Conservation (phyloP, 495 filamentous ascomycete species). For the Tetracladium setigerum region DNA sequence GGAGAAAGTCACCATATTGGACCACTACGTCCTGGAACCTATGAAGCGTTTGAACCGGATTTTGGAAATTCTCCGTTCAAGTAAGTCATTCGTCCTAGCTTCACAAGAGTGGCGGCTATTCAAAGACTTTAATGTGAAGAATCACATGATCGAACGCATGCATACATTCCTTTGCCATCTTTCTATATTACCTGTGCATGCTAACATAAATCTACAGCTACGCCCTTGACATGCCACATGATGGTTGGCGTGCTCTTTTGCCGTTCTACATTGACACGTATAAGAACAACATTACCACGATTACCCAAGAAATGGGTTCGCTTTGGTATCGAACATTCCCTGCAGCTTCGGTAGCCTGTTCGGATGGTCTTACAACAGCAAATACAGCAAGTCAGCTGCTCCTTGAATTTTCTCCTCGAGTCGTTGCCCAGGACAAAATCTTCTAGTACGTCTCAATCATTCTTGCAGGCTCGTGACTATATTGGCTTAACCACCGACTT, state of each 20-base stretch:
- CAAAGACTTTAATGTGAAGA: no score
- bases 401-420: background rate
- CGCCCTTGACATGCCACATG: slow-evolving; percentile 39
- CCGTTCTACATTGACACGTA: slow-evolving; percentile 47
- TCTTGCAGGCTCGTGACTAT: no score
- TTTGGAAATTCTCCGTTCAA: background rate
- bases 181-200: no score
- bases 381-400: slow-evolving; percentile 3
- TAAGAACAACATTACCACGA: slow-evolving; percentile 19
- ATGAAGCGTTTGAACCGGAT: slow-evolving; percentile 22
- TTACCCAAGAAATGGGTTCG: background rate
- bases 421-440: background rate
- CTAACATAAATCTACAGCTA: slow-evolving; percentile 23
- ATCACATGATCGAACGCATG: no score
- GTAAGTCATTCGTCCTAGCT: no score
- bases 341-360: background rate
- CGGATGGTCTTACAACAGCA: background rate
- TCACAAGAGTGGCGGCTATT: no score
- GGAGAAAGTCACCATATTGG: slow-evolving; percentile 58
- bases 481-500: no score
- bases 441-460: background rate
- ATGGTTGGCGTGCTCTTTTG: slow-evolving; percentile 42
- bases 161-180: no score
- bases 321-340: slow-evolving; percentile 1
- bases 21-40: slow-evolving; percentile 22